A percentile compares a stretch with the other conserved stretches of the same genome.
Conservation (phyloP, 306 rosid genomes). For the Boehmeria nivea region DNA sequence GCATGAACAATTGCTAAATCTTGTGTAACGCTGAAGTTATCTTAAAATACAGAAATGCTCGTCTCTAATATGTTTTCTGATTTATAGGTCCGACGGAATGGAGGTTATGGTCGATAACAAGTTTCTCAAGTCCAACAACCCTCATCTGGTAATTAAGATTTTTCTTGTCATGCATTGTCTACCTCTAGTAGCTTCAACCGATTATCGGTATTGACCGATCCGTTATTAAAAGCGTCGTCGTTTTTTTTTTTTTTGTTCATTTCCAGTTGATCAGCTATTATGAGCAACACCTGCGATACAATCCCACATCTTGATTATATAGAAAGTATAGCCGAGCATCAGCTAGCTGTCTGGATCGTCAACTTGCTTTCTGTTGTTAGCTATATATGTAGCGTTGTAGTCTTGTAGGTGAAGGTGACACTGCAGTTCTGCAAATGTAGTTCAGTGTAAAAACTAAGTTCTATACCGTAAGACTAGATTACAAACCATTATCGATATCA, state of each 20-base stretch:
- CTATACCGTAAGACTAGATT: constrained; percentile 8
- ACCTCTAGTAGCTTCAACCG: no score
- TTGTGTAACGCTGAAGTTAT: neutral
- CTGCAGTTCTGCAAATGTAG: constrained; percentile 26
- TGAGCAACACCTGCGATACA: constrained; percentile 84
- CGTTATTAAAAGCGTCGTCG: constrained; percentile 1
- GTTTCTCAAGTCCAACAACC: constrained; percentile 69
- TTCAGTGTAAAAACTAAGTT: constrained; percentile 18
- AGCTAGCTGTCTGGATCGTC: constrained; percentile 18
- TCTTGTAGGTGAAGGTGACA: constrained; percentile 32
- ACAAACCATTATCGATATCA: constrained; percentile 17
- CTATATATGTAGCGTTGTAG: constrained; percentile 20
- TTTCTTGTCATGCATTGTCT: constrained; percentile 7
- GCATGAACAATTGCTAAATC: neutral
- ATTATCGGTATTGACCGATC: neutral
- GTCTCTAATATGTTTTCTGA: constrained; percentile 5
- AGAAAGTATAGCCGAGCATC: constrained; percentile 23
- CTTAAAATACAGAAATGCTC: constrained; percentile 4
- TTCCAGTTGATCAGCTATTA: constrained; percentile 81
- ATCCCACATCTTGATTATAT: constrained; percentile 39
- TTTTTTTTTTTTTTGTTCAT: constrained; percentile 12
- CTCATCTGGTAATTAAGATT: constrained; percentile 68
- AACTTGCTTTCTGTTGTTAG: constrained; percentile 24
- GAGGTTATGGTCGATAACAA: constrained; percentile 87
- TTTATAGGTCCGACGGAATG: constrained; percentile 69